A percentile compares a stretch with the other conserved stretches of the same genome.
These are phyloP conservation scores for Bondarzewia mesenterica DNA, from an alignment of 1,284 basidiomycete species.

Conservation along the genomic window DNA sequence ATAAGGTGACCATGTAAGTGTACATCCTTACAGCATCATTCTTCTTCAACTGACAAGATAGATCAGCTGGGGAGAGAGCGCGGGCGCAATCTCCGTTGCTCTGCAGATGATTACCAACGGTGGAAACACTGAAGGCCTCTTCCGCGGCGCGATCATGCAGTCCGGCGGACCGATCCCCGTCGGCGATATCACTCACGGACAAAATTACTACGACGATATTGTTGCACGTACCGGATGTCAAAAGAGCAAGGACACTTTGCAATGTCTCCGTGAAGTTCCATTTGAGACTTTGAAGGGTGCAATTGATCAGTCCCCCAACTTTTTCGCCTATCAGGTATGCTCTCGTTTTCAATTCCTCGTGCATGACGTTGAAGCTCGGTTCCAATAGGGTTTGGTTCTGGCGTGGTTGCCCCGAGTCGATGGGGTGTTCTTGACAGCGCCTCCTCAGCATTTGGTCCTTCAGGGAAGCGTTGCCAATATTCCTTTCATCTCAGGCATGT, in stretches of 20 bases:
- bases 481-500: slow-evolving; percentile 35
- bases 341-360: background rate
- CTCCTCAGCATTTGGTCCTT: slow-evolving; percentile 31
- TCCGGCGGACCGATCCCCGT: slow-evolving; percentile 22
- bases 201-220: slow-evolving; percentile 25
- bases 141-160: slow-evolving; percentile 24
- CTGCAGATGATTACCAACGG: slow-evolving; percentile 46
- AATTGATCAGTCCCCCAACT: slow-evolving; percentile 32
- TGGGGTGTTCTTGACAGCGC: slow-evolving; percentile 38
- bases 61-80: slow-evolving; percentile 46
- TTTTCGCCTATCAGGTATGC: slow-evolving; percentile 38
- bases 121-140: slow-evolving; percentile 39
- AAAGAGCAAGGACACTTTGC: slow-evolving; percentile 33
- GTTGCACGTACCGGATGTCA: slow-evolving; percentile 37
- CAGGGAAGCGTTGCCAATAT: slow-evolving; percentile 35
- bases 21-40: background rate
- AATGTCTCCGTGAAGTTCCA: slow-evolving; percentile 39
- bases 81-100: slow-evolving; percentile 44
- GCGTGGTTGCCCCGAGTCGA: slow-evolving; percentile 45
- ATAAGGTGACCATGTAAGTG: slow-evolving; percentile 6
- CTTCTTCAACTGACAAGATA: background rate
- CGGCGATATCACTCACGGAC: slow-evolving; percentile 1
- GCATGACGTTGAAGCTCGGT: too few relatives aligned
- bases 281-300: slow-evolving; percentile 33
- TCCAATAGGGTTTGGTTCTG: slow-evolving; percentile 18